Evolutionary conservation across 495 filamentous ascomycete genomes (phyloP), one percentile per base, ranked within the genome.

Genomic region (Penicillium fimorum): DNA sequence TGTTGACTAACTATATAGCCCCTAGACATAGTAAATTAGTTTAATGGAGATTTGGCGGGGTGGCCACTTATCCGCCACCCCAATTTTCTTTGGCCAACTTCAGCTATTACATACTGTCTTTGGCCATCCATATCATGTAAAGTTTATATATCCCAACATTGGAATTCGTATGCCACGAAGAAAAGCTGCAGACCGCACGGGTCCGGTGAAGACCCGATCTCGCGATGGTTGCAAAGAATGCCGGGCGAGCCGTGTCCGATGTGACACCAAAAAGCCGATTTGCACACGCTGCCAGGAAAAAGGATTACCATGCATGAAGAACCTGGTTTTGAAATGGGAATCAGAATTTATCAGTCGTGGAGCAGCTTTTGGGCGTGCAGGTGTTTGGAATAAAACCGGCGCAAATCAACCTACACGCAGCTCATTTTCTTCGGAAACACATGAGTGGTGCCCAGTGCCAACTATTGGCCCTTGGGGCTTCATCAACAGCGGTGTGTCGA

Each of bases 291-390:
- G 75, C 60, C 41, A 49, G 44, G 65, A 75, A 54, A 69, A 62
- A 56, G 71, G 73, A 2, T 50, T 78, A 8, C 57, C 59, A 5
- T 78, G 75, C 54, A 69, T 73, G 15, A 77, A 73, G 8, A 64
- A 69, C 33, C 48, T 78, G 12, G 67, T 73, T 9, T 48, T 78
- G 29, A 78, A 78, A 69, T 78, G 75, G 75, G 67, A 78, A 58
- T 73, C 73, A 4, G 75, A 78, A 50, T 78, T 77, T 49, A 55
- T 55, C 47, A 75, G 71, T 58, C 75, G 74, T 7, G 75, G 75
- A 22, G 57, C 72, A 45, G 75, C 75, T 13, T 78, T 78, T 66
- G 75, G 75, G 1, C 66, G 75, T 32, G 68, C 73, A 7, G 75
- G 75, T 29, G 68, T 75, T 24, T 76, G 74, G 74, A 75, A 58